Evolutionary conservation across 192 early-diverging fungal genomes (phyloP).

Genomic region (Oehlia diaphana): DNA sequence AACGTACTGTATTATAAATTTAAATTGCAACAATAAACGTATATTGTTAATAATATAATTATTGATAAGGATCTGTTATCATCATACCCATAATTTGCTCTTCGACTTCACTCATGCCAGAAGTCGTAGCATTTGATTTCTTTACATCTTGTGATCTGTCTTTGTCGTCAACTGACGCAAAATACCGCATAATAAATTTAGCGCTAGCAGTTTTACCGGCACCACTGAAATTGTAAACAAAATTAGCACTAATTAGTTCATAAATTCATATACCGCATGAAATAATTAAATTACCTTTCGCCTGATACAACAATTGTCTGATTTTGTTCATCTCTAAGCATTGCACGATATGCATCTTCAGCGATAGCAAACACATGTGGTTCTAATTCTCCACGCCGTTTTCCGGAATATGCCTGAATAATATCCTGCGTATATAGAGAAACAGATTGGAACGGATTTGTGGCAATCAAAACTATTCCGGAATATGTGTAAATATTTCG

Average conservation of each 20-base stretch:
- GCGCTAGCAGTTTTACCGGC: conserved; percentile 97
- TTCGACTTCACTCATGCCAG: conserved; percentile 70
- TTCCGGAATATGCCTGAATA: conserved; percentile 91
- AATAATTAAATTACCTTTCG: conserved; percentile 64
- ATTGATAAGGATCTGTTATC: not conserved
- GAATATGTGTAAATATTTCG: conserved; percentile 99
- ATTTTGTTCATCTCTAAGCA: conserved; percentile 91
- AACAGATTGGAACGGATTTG: conserved; percentile 92
- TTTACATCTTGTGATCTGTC: conserved; percentile 50
- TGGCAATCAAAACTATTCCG: conserved; percentile 96
- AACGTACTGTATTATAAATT: too few species aligned
- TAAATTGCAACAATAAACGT: too few species aligned
- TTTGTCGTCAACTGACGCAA: conserved; percentile 78
- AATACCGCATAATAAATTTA: conserved; percentile 98
- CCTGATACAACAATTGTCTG: conserved; percentile 98
- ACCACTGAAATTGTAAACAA: conserved; percentile 51
- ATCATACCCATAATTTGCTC: conserved; percentile 71
- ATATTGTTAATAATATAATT: not conserved
- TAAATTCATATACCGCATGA: not conserved
- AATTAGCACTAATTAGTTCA: conserved; percentile 6
- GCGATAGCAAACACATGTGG: conserved; percentile 99
- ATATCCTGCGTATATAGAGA: conserved; percentile 89
- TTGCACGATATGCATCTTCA: conserved; percentile 95
- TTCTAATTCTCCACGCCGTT: conserved; percentile 90
- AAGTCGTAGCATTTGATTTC: conserved; percentile 37